Conservation (phyloP, 306 rosid genomes). For the Cercis canadensis region DNA sequence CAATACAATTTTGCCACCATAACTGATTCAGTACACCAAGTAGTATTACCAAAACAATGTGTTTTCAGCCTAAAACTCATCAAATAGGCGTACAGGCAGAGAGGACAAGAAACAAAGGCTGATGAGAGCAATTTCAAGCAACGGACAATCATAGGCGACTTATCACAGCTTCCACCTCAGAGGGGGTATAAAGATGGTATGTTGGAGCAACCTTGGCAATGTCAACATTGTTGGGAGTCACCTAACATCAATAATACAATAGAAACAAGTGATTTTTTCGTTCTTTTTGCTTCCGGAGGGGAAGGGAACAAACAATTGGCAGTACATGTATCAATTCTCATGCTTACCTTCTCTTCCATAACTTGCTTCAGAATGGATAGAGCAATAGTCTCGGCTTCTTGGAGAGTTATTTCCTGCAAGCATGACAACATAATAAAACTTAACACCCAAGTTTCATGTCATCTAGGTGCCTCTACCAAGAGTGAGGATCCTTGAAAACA, state of each 20-base stretch:
- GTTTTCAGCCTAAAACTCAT: neutral
- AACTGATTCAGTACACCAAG: neutral
- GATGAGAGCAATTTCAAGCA: conserved; percentile 9
- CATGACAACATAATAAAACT: conserved; percentile 20
- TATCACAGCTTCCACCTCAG: conserved; percentile 95
- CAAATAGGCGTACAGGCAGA: conserved; percentile 12
- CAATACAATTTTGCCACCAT: conserved; percentile 21
- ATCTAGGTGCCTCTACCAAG: conserved; percentile 5
- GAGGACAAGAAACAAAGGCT: conserved; percentile 14
- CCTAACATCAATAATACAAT: conserved; percentile 47
- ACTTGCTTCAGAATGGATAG: conserved; percentile 97
- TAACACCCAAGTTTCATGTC: conserved; percentile 21
- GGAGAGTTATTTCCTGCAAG: conserved; percentile 88
- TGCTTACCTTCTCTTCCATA: conserved; percentile 97
- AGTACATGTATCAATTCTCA: conserved; percentile 15
- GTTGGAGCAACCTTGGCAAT: conserved; percentile 89
- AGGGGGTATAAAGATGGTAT: conserved; percentile 84
- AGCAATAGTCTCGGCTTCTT: conserved; percentile 96
- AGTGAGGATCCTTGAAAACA: conserved; percentile 3
- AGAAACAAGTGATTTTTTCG: neutral
- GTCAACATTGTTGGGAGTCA: conserved; percentile 96
- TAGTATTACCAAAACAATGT: neutral
- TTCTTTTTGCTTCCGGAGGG: neutral
- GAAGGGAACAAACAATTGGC: neutral
- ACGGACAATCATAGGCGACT: conserved; percentile 66